Conservation (phyloP, 345 rosid genomes). For the Odontarrhena argentea region DNA sequence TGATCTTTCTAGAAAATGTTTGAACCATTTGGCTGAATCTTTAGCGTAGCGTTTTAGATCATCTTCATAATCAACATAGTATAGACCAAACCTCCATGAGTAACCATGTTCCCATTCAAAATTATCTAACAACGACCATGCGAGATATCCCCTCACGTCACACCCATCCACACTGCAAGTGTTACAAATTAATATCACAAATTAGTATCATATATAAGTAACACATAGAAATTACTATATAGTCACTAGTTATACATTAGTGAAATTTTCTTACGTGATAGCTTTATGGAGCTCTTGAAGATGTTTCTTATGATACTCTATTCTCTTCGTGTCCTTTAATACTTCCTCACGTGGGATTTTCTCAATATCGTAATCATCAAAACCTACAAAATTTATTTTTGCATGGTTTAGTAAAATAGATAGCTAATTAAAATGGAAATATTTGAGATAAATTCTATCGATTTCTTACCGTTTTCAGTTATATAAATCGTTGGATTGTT, state of each 20-base stretch:
- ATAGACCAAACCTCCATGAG: conserved; percentile 43
- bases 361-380: background rate
- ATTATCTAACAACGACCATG: conserved; percentile 55
- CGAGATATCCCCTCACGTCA: conserved; percentile 47
- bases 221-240: background rate
- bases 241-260: background rate
- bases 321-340: background rate
- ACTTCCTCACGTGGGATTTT: background rate
- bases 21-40: conserved; percentile 57
- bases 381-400: background rate
- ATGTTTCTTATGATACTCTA: conserved; percentile 13
- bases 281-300: conserved; percentile 7
- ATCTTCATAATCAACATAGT: conserved; percentile 48
- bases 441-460: background rate
- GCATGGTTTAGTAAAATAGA: background rate
- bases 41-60: conserved; percentile 53
- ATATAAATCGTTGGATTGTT: conserved; percentile 47
- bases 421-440: background rate
- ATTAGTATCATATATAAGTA: background rate
- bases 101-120: conserved; percentile 57
- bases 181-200: background rate
- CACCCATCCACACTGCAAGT: conserved; percentile 39
- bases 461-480: conserved; percentile 52
- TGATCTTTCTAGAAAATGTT: conserved; percentile 38
- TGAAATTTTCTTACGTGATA: background rate